These are phyloP conservation scores for Herpetospermum pedunculosum DNA, from an alignment of 306 rosid genomes.

Conservation along the genomic window DNA sequence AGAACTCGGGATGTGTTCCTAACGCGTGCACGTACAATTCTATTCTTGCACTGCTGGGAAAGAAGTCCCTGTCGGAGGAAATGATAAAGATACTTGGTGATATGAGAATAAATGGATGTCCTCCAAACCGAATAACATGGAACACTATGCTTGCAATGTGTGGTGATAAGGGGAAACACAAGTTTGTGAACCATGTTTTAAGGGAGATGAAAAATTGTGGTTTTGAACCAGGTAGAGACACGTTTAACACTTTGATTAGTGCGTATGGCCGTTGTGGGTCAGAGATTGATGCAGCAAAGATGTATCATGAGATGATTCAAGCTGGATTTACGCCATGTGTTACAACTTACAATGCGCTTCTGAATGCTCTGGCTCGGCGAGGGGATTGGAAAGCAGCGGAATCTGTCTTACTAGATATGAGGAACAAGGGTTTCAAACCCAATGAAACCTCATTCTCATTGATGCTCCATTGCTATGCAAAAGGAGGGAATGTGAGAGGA, in stretches of 20 bases:
- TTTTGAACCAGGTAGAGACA: constrained; percentile 92
- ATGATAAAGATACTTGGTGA: constrained; percentile 63
- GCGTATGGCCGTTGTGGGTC: constrained; percentile 91
- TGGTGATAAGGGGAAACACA: constrained; percentile 67
- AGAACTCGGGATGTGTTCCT: constrained; percentile 79
- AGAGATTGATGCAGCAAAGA: constrained; percentile 55
- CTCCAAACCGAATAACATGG: constrained; percentile 81
- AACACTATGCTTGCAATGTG: constrained; percentile 89
- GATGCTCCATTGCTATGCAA: constrained; percentile 73
- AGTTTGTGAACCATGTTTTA: constrained; percentile 50
- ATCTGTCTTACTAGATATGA: constrained; percentile 67
- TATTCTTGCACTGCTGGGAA: constrained; percentile 69
- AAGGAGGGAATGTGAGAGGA: constrained; percentile 63
- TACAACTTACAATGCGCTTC: constrained; percentile 76
- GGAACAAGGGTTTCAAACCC: constrained; percentile 65
- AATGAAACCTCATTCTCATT: constrained; percentile 77
- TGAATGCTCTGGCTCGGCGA: constrained; percentile 71
- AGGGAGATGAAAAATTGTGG: constrained; percentile 88
- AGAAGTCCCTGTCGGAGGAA: constrained; percentile 53
- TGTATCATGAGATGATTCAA: constrained; percentile 70
- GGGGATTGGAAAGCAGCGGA: constrained; percentile 87
- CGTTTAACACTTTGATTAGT: constrained; percentile 82
- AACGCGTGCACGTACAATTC: constrained; percentile 70
- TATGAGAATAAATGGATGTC: constrained; percentile 73
- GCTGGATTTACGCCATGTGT: constrained; percentile 76